Evolutionary conservation across 2,329 filamentous ascomycete genomes (phyloP).

Genomic region (Epichloe gansuensis): DNA sequence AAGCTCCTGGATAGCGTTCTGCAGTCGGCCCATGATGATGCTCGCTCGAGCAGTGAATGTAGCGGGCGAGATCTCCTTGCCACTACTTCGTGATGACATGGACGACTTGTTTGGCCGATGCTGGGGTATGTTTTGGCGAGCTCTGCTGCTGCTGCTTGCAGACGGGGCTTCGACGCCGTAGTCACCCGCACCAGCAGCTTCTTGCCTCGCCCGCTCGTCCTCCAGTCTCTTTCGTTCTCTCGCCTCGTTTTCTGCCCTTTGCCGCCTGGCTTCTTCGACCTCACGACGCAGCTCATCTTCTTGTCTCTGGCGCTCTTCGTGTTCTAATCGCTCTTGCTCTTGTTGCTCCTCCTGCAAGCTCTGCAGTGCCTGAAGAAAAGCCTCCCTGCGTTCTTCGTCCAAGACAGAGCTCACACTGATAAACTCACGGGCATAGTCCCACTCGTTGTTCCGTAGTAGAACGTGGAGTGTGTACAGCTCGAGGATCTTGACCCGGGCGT

Average conservation of each 20-base stretch:
- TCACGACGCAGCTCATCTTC: conserved; percentile 44
- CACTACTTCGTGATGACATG: conserved; percentile 16
- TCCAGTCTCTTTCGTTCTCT: conserved; percentile 38
- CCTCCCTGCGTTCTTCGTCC: conserved; percentile 82
- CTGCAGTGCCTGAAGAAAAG: conserved; percentile 76
- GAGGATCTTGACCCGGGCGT: conserved; percentile 77
- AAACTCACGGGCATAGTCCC: conserved; percentile 90
- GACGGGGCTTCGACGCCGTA: conserved; percentile 50
- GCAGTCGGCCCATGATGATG: conserved; percentile 39
- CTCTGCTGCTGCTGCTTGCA: conserved; percentile 20
- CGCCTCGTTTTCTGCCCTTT: conserved; percentile 47
- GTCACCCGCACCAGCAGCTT: conserved; percentile 50
- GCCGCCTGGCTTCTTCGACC: conserved; percentile 42
- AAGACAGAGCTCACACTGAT: conserved; percentile 75
- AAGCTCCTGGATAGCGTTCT: conserved; percentile 37
- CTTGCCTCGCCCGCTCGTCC: conserved; percentile 37
- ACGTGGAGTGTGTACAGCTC: conserved; percentile 94
- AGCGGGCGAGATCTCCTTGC: conserved; percentile 17
- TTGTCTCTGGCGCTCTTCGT: conserved; percentile 41
- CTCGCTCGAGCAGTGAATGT: conserved; percentile 36
- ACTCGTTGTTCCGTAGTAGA: conserved; percentile 84
- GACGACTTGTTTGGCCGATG: conserved; percentile 14
- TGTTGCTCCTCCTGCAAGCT: conserved; percentile 73
- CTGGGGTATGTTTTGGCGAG: conserved; percentile 17
- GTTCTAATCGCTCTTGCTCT: conserved; percentile 53